These are phyloP conservation scores for Amauroascus niger DNA, from an alignment of 2,329 filamentous ascomycete species.

Conservation along the genomic window DNA sequence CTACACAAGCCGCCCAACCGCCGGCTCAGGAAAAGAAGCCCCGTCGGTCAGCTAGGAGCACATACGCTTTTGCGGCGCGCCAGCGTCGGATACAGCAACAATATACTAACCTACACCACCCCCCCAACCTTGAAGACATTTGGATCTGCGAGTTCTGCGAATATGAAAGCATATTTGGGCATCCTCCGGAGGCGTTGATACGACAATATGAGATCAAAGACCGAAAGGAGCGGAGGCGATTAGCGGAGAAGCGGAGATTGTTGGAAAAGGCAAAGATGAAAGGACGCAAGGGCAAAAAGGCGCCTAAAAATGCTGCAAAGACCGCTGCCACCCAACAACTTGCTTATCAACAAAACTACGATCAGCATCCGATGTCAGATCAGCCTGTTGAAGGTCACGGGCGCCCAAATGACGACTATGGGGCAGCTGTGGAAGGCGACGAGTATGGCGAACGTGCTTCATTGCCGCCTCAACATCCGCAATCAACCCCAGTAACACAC, in stretches of 20 bases:
- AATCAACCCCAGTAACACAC: constrained; percentile 58
- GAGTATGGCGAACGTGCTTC: constrained; percentile 44
- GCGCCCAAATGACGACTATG: constrained; percentile 42
- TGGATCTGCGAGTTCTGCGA: constrained; percentile 99
- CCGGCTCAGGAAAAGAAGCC: constrained; percentile 51
- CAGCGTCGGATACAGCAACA: constrained; percentile 69
- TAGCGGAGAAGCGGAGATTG: constrained; percentile 74
- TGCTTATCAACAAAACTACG: constrained; percentile 33
- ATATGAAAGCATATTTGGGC: constrained; percentile 92
- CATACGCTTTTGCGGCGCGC: constrained; percentile 64
- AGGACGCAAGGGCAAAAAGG: constrained; percentile 79
- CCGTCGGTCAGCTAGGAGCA: constrained; percentile 56
- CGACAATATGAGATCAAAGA: constrained; percentile 92
- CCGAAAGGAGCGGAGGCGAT: constrained; percentile 67
- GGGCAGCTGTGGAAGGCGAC: constrained; percentile 27
- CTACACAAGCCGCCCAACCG: constrained; percentile 31
- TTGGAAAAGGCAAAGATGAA: constrained; percentile 93
- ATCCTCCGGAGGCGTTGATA: constrained; percentile 72
- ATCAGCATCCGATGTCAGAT: constrained; percentile 31
- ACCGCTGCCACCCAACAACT: constrained; percentile 24
- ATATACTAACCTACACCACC: constrained; percentile 65
- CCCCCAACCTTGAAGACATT: constrained; percentile 60
- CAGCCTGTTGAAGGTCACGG: constrained; percentile 35
- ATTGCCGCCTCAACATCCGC: constrained; percentile 28
- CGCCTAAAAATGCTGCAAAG: constrained; percentile 55